Evolutionary conservation across 768 basidiomycete species (phyloP).

Genomic region (Russula foetens): DNA sequence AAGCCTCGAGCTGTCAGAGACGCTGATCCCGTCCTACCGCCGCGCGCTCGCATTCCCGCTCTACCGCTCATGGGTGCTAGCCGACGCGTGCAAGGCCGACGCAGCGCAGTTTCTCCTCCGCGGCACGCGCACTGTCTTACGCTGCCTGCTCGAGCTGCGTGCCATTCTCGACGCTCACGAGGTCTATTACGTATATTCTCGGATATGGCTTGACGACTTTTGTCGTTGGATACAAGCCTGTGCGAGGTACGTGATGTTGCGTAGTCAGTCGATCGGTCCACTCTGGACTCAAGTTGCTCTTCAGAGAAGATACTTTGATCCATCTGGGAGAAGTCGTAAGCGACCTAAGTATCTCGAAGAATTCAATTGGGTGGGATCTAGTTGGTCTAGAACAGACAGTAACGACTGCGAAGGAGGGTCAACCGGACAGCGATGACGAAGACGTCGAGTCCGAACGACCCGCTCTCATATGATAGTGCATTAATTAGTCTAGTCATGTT

Average conservation of each 20-base stretch:
- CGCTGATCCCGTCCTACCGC: constrained; percentile 58
- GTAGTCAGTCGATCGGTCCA: neutral
- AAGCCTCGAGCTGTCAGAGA: constrained; percentile 30
- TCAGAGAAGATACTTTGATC: constrained; percentile 51
- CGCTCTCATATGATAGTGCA: neutral
- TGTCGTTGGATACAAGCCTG: constrained; percentile 70
- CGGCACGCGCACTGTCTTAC: constrained; percentile 55
- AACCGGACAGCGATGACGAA: constrained; percentile 61
- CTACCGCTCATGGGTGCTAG: constrained; percentile 68
- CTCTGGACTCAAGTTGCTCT: neutral
- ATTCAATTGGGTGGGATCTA: constrained; percentile 60
- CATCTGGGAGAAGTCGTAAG: constrained; percentile 38
- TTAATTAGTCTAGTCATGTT: neutral
- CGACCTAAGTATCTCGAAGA: constrained; percentile 40
- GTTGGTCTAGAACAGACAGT: constrained; percentile 56
- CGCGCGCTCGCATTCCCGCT: constrained; percentile 71
- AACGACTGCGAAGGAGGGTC: constrained; percentile 29
- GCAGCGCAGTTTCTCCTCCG: constrained; percentile 46
- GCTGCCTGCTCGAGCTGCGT: constrained; percentile 67
- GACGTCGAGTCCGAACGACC: constrained; percentile 1
- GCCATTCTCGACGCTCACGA: constrained; percentile 72
- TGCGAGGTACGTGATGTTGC: constrained; percentile 41
- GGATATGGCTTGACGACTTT: constrained; percentile 81
- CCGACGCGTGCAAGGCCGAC: constrained; percentile 61
- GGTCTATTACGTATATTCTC: constrained; percentile 82